A percentile compares a stretch with the other conserved stretches of the same genome.
These are phyloP conservation scores for Hordeum pubiflorum DNA, from an alignment of 202 grass and related monocot species.

Conservation along the genomic window DNA sequence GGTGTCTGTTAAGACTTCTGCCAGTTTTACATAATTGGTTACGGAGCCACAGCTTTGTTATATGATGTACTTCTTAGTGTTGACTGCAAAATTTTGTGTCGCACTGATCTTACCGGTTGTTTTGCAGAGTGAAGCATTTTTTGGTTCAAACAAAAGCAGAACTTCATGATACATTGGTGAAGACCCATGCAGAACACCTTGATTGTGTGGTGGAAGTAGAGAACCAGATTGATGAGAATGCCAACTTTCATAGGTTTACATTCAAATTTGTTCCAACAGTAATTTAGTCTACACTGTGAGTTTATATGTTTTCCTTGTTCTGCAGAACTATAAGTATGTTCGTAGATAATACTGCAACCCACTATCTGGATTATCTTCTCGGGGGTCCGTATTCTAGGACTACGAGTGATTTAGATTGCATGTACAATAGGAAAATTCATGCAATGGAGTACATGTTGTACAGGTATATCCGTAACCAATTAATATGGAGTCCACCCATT, in stretches of 20 bases:
- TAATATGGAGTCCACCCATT: not conserved
- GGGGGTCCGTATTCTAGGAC: conserved; percentile 23
- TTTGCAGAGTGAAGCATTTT: conserved; percentile 72
- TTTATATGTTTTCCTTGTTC: conserved; percentile 30
- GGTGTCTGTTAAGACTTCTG: not conserved
- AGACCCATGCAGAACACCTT: conserved; percentile 39
- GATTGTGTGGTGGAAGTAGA: conserved; percentile 82
- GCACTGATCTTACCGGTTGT: conserved; percentile 18
- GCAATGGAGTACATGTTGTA: conserved; percentile 71
- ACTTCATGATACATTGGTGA: conserved; percentile 63
- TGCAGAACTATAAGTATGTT: conserved; percentile 56
- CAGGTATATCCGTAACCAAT: conserved; percentile 45
- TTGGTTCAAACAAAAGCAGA: conserved; percentile 76
- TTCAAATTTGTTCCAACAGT: conserved; percentile 7
- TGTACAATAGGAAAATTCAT: conserved; percentile 40
- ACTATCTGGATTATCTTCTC: conserved; percentile 54
- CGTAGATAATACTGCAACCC: conserved; percentile 40
- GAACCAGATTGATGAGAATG: conserved; percentile 65
- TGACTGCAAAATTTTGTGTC: not conserved
- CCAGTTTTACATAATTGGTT: conserved; percentile 5
- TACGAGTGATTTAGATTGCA: conserved; percentile 23
- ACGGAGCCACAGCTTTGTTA: not conserved
- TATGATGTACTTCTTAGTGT: not conserved
- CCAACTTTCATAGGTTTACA: conserved; percentile 74
- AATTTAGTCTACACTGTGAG: conserved; percentile 14